A percentile compares a stretch with the other conserved stretches of the same genome.
Evolutionary conservation across 2,329 filamentous ascomycete genomes (phyloP).

Genomic region (Pseudogymnoascus sp.): DNA sequence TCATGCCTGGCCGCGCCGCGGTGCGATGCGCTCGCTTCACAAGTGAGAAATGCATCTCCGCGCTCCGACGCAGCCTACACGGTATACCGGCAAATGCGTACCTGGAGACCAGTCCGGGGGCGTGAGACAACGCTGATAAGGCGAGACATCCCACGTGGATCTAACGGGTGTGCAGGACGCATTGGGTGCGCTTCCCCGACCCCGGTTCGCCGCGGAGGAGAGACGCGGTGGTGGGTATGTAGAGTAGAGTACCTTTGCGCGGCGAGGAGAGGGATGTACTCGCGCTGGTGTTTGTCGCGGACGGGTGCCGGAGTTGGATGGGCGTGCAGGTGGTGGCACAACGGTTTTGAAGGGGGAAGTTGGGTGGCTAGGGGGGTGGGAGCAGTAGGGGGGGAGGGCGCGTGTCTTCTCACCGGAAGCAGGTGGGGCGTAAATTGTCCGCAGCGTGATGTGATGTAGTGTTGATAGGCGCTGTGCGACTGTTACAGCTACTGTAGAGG

Average conservation of each 20-base stretch:
- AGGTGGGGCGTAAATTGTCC: neutral
- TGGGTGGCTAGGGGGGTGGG: too few species aligned
- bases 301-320: slow-evolving; percentile 2
- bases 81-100: neutral
- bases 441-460: neutral
- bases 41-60: neutral
- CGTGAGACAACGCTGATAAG: neutral
- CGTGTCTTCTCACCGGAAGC: neutral
- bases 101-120: neutral
- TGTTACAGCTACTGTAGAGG: neutral
- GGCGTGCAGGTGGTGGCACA: neutral
- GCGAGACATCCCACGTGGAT: slow-evolving; percentile 1
- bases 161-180: neutral
- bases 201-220: neutral
- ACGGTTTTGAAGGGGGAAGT: too few species aligned
- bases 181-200: neutral
- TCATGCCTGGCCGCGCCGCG: neutral
- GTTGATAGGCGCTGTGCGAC: neutral
- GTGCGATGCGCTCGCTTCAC: neutral
- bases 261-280: neutral
- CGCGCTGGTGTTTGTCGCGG: neutral
- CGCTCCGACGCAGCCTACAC: neutral
- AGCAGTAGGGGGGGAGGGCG: neutral
- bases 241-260: neutral
- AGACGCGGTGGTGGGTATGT: neutral